Evolutionary conservation across 1,284 basidiomycete genomes (phyloP).

Genomic region (Puccinia hordei): DNA sequence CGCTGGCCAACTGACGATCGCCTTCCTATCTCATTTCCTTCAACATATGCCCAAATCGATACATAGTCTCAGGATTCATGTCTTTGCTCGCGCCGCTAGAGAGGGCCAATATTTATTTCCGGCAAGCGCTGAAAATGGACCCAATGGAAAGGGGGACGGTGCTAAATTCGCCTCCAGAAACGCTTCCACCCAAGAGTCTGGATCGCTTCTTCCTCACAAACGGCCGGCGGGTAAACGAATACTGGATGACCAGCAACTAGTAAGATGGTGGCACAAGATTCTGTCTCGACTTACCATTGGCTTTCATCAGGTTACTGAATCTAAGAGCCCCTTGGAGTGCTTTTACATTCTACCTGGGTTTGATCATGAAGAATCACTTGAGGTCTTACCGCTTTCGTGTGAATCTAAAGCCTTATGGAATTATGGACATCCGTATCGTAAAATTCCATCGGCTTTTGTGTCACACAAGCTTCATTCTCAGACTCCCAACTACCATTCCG

Average conservation of each 20-base stretch:
- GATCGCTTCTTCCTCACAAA: neutral
- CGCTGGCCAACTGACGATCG: conserved; percentile 4
- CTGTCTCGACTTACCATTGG: conserved; percentile 10
- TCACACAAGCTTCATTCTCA: neutral
- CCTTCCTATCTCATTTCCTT: conserved; percentile 35
- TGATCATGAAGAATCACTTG: conserved; percentile 29
- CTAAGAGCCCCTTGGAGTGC: conserved; percentile 2
- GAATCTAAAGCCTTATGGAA: conserved; percentile 24
- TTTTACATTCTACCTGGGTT: conserved; percentile 47
- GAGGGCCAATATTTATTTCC: conserved; percentile 49
- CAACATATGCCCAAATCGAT: conserved; percentile 14
- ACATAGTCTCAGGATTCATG: conserved; percentile 32
- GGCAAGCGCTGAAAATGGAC: conserved; percentile 30
- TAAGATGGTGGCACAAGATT: conserved; percentile 44
- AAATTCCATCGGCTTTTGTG: conserved; percentile 12
- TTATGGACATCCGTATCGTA: conserved; percentile 42
- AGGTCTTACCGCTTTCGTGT: neutral
- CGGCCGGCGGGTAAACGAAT: conserved; percentile 28
- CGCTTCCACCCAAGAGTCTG: neutral
- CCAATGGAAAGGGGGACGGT: conserved; percentile 23
- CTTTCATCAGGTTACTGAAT: neutral
- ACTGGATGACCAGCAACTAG: conserved; percentile 43
- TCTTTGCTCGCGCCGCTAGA: conserved; percentile 48
- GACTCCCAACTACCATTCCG: neutral
- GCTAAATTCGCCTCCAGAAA: neutral